Evolutionary conservation across 768 basidiomycete species (phyloP).

Genomic region (Candolleomyces efflorescens): DNA sequence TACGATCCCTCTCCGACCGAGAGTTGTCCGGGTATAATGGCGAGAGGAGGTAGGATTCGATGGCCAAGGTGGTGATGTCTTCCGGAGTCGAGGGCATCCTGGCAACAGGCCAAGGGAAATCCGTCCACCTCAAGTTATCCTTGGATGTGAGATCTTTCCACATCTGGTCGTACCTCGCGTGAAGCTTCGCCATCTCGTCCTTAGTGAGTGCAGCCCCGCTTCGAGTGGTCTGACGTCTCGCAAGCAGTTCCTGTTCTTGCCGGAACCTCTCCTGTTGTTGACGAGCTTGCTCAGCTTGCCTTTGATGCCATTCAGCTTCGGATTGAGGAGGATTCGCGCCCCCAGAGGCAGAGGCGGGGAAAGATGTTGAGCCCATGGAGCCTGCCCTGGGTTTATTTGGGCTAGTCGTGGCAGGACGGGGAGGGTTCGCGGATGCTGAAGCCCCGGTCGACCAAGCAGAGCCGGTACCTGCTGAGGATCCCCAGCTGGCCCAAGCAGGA

Average conservation of each 20-base stretch:
- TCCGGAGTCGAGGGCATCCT: slow-evolving; percentile 53
- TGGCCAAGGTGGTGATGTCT: slow-evolving; percentile 51
- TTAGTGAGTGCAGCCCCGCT: slow-evolving; percentile 49
- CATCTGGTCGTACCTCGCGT: slow-evolving; percentile 57
- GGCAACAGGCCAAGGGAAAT: slow-evolving; percentile 75
- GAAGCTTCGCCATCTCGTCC: slow-evolving; percentile 52
- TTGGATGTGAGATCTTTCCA: slow-evolving; percentile 48
- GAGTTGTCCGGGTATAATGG: slow-evolving; percentile 51
- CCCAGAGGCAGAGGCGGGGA: slow-evolving; percentile 21
- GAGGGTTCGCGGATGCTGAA: slow-evolving; percentile 16
- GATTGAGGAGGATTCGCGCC: slow-evolving; percentile 16
- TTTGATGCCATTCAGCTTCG: slow-evolving; percentile 58
- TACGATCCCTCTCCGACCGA: slow-evolving; percentile 60
- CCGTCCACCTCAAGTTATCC: slow-evolving; percentile 52
- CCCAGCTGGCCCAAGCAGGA: slow-evolving; percentile 25
- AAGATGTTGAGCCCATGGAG: slow-evolving; percentile 29
- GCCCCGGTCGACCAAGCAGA: slow-evolving; percentile 25
- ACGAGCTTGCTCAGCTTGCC: slow-evolving; percentile 58
- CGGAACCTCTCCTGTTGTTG: slow-evolving; percentile 68
- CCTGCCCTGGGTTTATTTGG: slow-evolving; percentile 27
- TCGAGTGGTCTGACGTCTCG: slow-evolving; percentile 48
- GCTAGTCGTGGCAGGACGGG: slow-evolving; percentile 22
- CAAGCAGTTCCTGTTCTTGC: slow-evolving; percentile 63
- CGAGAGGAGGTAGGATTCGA: slow-evolving; percentile 61
- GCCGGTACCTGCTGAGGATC: slow-evolving; percentile 18